These are phyloP conservation scores for Candida nonsorbophila DNA, from an alignment of 805 yeast genomes.

Conservation along the genomic window DNA sequence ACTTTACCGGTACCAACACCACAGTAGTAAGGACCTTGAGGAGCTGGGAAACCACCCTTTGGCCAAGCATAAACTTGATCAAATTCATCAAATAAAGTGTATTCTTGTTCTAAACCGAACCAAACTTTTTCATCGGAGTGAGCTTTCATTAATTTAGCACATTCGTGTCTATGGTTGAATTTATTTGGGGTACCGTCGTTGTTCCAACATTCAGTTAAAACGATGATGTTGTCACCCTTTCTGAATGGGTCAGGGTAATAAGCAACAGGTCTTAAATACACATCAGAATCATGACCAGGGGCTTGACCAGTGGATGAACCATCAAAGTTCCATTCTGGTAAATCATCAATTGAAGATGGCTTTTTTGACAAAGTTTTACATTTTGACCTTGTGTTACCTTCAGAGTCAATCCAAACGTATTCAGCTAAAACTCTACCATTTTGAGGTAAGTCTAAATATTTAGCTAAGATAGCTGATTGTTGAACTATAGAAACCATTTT, in stretches of 20 bases:
- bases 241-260: conserved; percentile 96
- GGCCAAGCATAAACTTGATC: conserved; percentile 98
- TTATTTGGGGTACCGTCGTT: conserved; percentile 99
- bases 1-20: conserved; percentile 99
- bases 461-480: conserved; percentile 77
- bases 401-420: conserved; percentile 96
- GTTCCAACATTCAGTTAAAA: conserved; percentile 95
- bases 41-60: conserved; percentile 99
- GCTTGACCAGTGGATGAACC: conserved; percentile 99
- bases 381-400: conserved; percentile 88
- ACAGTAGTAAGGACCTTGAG: conserved; percentile 99
- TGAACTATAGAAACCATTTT: conserved; percentile 41
- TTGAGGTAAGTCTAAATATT: conserved; percentile 81
- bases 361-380: conserved; percentile 76
- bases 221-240: conserved; percentile 94
- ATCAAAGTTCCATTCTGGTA: conserved; percentile 99
- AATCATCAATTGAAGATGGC: conserved; percentile 71
- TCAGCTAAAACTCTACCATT: conserved; percentile 87
- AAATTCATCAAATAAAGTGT: conserved; percentile 88
- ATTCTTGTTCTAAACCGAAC: conserved; percentile 99
- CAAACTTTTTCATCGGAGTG: conserved; percentile 81
- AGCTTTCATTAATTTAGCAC: conserved; percentile 91
- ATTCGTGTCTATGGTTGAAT: conserved; percentile 96
- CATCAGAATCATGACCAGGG: conserved; percentile 95
- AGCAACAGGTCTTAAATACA: conserved; percentile 93